phyloP scores from a whole-genome alignment of 2,329 filamentous ascomycete species.

The Tolypocladium cylindrosporum region DNA sequence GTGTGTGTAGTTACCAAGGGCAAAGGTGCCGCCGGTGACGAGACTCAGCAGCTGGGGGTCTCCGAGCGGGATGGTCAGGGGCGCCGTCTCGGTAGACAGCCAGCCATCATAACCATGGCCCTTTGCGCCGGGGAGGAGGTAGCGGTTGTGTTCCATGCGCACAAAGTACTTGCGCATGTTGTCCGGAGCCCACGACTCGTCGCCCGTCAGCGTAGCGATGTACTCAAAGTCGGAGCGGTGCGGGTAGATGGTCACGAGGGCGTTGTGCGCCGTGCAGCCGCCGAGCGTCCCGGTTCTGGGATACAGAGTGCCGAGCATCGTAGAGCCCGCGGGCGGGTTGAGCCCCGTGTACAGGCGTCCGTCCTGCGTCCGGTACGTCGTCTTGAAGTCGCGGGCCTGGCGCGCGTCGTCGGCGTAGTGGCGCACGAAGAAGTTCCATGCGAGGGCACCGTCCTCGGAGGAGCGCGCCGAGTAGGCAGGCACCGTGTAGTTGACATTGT shows the following conservation, averaged over 20 bases:
- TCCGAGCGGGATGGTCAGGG: constrained; percentile 37
- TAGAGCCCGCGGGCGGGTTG: constrained; percentile 27
- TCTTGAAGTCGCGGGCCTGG: constrained; percentile 47
- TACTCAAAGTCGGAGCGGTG: constrained; percentile 49
- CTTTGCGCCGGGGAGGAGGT: constrained; percentile 18
- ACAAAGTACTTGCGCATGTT: constrained; percentile 52
- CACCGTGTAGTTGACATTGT: constrained; percentile 36
- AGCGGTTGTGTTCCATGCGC: constrained; percentile 45
- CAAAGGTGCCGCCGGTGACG: constrained; percentile 12
- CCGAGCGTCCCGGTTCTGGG: constrained; percentile 36
- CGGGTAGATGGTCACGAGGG: constrained; percentile 48
- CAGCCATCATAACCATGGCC: constrained; percentile 51
- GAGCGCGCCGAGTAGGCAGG: constrained; percentile 31
- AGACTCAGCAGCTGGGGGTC: constrained; percentile 39
- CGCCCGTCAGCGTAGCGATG: constrained; percentile 48
- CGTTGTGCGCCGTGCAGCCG: constrained; percentile 49
- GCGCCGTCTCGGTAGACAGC: constrained; percentile 40
- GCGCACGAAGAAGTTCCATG: constrained; percentile 55
- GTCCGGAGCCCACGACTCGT: constrained; percentile 44
- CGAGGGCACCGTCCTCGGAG: constrained; percentile 43
- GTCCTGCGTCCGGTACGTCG: constrained; percentile 41
- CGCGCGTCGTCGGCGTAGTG: constrained; percentile 46
- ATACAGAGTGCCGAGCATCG: constrained; percentile 33
- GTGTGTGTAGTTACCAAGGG: constrained; percentile 18
- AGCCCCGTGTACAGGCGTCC: constrained; percentile 36